These are phyloP conservation scores for Quercus bicolor DNA, from an alignment of 306 rosid species.

Conservation along the genomic window DNA sequence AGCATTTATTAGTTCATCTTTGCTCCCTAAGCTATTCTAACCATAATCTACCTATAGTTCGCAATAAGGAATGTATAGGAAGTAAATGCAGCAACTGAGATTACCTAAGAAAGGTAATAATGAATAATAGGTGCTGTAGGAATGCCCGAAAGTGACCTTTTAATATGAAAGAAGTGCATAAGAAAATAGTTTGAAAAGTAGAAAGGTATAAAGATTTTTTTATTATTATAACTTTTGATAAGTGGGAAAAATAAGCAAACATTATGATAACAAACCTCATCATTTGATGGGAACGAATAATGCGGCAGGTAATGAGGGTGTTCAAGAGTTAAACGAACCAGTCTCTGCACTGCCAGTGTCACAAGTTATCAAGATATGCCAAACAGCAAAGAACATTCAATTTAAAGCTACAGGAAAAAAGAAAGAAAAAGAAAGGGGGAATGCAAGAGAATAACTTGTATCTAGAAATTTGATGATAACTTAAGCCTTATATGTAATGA, in stretches of 20 bases:
- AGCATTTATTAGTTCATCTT: not conserved
- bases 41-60: not conserved
- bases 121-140: not conserved
- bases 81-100: not conserved
- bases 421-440: conserved; percentile 12
- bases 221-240: not conserved
- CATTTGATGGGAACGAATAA: conserved; percentile 53
- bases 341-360: conserved; percentile 53
- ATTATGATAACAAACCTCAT: conserved; percentile 45
- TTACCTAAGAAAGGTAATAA: not conserved
- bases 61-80: not conserved
- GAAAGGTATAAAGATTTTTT: not conserved
- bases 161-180: not conserved
- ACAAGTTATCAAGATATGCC: conserved; percentile 31
- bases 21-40: not conserved
- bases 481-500: not conserved
- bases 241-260: not conserved
- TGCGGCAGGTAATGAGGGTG: conserved; percentile 65
- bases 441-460: not conserved
- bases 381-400: not conserved
- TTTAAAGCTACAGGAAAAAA: not conserved
- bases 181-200: conserved; percentile 5
- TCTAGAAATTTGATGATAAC: not conserved
- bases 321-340: conserved; percentile 70
- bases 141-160: not conserved